These are phyloP conservation scores for Malbranchea zuffiana DNA, from an alignment of 2,329 filamentous ascomycete genomes.

Conservation along the genomic window DNA sequence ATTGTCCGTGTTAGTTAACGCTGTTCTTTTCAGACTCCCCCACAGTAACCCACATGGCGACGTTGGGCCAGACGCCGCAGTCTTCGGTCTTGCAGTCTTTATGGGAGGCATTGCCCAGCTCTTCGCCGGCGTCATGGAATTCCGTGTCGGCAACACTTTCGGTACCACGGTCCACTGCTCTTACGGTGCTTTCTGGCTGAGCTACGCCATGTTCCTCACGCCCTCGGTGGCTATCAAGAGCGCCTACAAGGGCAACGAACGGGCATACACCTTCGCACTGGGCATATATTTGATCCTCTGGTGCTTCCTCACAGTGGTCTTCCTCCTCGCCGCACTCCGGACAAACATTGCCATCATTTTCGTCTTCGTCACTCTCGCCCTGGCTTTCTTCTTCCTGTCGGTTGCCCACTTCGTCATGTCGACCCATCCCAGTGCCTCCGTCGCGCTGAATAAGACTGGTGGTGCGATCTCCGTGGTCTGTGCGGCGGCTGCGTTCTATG, in stretches of 20 bases:
- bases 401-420: conserved; percentile 42
- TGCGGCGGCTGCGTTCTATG: conserved; percentile 32
- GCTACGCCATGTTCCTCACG: conserved; percentile 47
- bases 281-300: conserved; percentile 50
- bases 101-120: conserved; percentile 22
- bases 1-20: too few species aligned
- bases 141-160: conserved; percentile 50
- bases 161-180: conserved; percentile 51
- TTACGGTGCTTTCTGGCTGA: conserved; percentile 53
- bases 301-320: conserved; percentile 49
- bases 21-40: conserved; percentile 16
- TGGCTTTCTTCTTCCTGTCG: conserved; percentile 49
- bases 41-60: conserved; percentile 17
- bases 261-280: conserved; percentile 41
- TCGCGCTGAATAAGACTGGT: conserved; percentile 37
- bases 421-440: conserved; percentile 28
- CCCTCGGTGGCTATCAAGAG: conserved; percentile 42
- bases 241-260: conserved; percentile 32
- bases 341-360: conserved; percentile 49
- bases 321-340: conserved; percentile 46
- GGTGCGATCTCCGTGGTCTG: conserved; percentile 32
- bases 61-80: conserved; percentile 19
- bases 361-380: conserved; percentile 48
- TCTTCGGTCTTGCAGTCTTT: conserved; percentile 22
- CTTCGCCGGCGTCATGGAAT: conserved; percentile 30